phyloP scores from a whole-genome alignment of 2,329 filamentous ascomycete genomes.

The Hypoxylon rubiginosum region DNA sequence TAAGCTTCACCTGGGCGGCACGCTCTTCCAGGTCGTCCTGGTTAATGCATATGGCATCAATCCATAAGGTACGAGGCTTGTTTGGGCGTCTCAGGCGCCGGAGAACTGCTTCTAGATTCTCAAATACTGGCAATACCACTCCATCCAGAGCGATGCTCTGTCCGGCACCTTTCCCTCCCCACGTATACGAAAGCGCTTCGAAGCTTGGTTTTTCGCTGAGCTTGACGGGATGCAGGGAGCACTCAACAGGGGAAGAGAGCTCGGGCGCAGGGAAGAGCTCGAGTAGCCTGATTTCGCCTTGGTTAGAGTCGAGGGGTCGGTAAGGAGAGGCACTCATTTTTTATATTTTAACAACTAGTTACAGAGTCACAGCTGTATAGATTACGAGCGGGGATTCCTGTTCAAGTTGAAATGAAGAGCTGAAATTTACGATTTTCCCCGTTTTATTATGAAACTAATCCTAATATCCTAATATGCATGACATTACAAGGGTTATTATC shows the following conservation, averaged over 20 bases:
- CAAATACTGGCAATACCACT: conserved; percentile 8
- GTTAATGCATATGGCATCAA: no score
- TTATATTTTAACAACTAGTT: neutral
- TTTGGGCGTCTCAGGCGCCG: conserved; percentile 18
- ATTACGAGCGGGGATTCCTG: neutral
- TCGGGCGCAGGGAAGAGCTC: conserved; percentile 4
- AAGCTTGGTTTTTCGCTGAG: conserved; percentile 4
- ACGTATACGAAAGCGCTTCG: conserved; percentile 39
- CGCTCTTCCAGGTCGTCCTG: conserved; percentile 29
- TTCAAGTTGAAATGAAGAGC: neutral
- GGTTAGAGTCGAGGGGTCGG: conserved; percentile 6
- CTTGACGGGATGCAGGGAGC: conserved; percentile 6
- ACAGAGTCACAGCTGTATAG: neutral
- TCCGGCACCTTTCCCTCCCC: conserved; percentile 25
- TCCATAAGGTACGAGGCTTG: conserved; percentile 22
- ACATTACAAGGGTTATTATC: neutral
- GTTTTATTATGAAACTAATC: neutral
- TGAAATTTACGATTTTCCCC: neutral
- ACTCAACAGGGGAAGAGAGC: neutral
- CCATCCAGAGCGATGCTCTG: conserved; percentile 20
- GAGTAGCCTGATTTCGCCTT: conserved; percentile 13
- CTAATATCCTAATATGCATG: neutral
- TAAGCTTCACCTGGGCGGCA: conserved; percentile 22
- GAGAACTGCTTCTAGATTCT: conserved; percentile 27
- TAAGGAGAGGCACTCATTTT: conserved; percentile 5